Evolutionary conservation across 257 asterid species (phyloP).

Genomic region (Pogostemon cablin): DNA sequence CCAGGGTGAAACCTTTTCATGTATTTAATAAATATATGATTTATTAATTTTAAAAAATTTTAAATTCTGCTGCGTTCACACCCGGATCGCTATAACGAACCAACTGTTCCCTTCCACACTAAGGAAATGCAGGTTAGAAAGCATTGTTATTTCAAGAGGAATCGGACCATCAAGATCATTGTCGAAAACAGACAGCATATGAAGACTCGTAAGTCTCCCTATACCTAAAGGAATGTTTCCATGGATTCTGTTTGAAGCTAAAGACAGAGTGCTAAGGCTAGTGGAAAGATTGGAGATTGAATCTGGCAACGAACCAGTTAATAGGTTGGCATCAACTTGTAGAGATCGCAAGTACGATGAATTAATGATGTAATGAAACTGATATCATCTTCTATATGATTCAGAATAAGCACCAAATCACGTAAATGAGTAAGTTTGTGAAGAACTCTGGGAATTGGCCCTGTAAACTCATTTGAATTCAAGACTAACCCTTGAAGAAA

Average conservation of each 20-base stretch:
- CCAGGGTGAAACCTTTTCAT: no score
- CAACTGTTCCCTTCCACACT: background rate
- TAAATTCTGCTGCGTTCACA: no score
- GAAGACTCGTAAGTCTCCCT: slow-evolving; percentile 31
- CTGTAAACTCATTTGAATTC: slow-evolving; percentile 31
- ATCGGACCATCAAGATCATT: slow-evolving; percentile 41
- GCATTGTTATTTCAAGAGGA: slow-evolving; percentile 25
- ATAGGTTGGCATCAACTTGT: slow-evolving; percentile 30
- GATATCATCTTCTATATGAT: slow-evolving; percentile 30
- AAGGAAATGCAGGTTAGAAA: background rate
- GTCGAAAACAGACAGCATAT: background rate
- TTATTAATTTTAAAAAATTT: no score
- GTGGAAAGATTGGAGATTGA: slow-evolving; percentile 42
- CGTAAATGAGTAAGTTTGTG: slow-evolving; percentile 27
- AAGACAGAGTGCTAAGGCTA: slow-evolving; percentile 8
- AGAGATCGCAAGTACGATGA: slow-evolving; percentile 32
- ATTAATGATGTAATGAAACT: slow-evolving; percentile 35
- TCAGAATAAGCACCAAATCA: background rate
- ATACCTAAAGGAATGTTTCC: slow-evolving; percentile 47
- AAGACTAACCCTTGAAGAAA: slow-evolving; percentile 16
- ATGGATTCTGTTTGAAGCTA: slow-evolving; percentile 31
- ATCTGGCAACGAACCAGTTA: slow-evolving; percentile 45
- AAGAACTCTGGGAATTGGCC: slow-evolving; percentile 34
- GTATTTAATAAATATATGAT: no score
- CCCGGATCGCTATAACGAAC: no score